Percentiles rank a stretch among this genome's conserved stretches.
Conservation (phyloP, 768 basidiomycete species). For the Sistotremastrum suecicum region DNA sequence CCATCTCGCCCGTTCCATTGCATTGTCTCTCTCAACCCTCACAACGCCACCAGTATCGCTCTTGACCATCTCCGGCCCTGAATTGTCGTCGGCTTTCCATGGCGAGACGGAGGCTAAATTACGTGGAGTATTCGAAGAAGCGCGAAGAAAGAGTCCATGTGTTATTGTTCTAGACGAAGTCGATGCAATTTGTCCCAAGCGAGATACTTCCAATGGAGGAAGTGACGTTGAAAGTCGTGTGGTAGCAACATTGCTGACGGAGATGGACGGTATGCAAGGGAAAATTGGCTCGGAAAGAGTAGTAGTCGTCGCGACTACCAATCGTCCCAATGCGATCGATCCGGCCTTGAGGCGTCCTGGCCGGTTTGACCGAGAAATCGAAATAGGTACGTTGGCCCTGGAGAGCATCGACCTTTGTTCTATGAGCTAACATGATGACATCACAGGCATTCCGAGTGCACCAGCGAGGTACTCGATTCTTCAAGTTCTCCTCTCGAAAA, state of each 20-base stretch:
- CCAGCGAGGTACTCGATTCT: constrained; percentile 78
- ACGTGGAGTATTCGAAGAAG: constrained; percentile 80
- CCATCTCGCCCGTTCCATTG: constrained; percentile 87
- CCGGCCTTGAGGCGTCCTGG: constrained; percentile 84
- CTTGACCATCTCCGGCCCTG: constrained; percentile 91
- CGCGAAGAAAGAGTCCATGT: constrained; percentile 68
- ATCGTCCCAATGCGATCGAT: constrained; percentile 90
- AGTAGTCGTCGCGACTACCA: constrained; percentile 92
- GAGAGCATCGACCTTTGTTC: too few relatives aligned
- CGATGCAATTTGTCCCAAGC: constrained; percentile 81
- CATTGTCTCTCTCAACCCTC: constrained; percentile 61
- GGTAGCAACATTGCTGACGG: constrained; percentile 86
- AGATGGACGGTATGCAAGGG: constrained; percentile 82
- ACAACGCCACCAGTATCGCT: constrained; percentile 28
- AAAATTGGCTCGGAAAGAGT: constrained; percentile 40
- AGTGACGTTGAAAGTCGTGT: constrained; percentile 88
- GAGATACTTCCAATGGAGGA: constrained; percentile 82
- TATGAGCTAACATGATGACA: constrained; percentile 1
- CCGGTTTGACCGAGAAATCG: constrained; percentile 88
- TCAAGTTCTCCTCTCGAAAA: constrained; percentile 65
- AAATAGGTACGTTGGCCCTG: constrained; percentile 50
- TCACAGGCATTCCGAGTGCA: constrained; percentile 73
- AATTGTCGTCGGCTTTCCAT: constrained; percentile 89
- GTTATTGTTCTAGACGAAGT: constrained; percentile 95
- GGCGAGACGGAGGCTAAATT: constrained; percentile 92